phyloP scores from a whole-genome alignment of 805 yeast species.

The Suhomyces sp. region DNA sequence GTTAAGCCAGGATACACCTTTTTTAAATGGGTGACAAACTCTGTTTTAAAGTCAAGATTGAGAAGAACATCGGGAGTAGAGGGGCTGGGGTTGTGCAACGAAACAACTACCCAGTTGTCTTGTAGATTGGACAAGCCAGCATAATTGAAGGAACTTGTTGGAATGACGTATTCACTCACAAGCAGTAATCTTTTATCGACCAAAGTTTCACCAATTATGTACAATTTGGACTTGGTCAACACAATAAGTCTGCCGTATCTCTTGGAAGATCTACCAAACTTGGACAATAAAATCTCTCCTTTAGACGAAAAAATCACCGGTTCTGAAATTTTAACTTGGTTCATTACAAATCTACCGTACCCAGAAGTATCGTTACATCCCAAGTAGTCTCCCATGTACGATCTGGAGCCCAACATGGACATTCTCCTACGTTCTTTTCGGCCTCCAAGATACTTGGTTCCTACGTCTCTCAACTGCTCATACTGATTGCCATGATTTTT shows the following conservation, averaged over 20 bases:
- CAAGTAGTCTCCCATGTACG: slow-evolving; percentile 92
- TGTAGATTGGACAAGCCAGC: slow-evolving; percentile 72
- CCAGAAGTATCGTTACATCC: slow-evolving; percentile 72
- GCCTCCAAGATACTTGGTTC: slow-evolving; percentile 64
- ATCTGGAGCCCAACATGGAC: slow-evolving; percentile 82
- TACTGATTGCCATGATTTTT: slow-evolving; percentile 77
- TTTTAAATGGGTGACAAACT: slow-evolving; percentile 71
- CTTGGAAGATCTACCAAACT: slow-evolving; percentile 89
- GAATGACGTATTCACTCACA: slow-evolving; percentile 60
- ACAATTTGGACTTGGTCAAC: slow-evolving; percentile 59
- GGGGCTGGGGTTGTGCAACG: slow-evolving; percentile 46
- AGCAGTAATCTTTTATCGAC: slow-evolving; percentile 57
- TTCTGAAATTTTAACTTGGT: slow-evolving; percentile 67
- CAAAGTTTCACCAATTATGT: slow-evolving; percentile 70
- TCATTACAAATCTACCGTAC: slow-evolving; percentile 70
- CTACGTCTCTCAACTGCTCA: slow-evolving; percentile 82
- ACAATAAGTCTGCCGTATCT: slow-evolving; percentile 72
- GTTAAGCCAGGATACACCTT: slow-evolving; percentile 55
- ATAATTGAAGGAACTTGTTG: slow-evolving; percentile 56
- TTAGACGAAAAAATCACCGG: slow-evolving; percentile 71
- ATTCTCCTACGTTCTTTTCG: slow-evolving; percentile 87
- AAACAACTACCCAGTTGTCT: slow-evolving; percentile 89
- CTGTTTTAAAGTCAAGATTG: slow-evolving; percentile 85
- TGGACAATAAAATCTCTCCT: slow-evolving; percentile 78
- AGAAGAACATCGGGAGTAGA: slow-evolving; percentile 74